Evolutionary conservation across 768 basidiomycete species (phyloP), one percentile per base, ranked within the genome.

Genomic region (Pholiota microspora): DNA sequence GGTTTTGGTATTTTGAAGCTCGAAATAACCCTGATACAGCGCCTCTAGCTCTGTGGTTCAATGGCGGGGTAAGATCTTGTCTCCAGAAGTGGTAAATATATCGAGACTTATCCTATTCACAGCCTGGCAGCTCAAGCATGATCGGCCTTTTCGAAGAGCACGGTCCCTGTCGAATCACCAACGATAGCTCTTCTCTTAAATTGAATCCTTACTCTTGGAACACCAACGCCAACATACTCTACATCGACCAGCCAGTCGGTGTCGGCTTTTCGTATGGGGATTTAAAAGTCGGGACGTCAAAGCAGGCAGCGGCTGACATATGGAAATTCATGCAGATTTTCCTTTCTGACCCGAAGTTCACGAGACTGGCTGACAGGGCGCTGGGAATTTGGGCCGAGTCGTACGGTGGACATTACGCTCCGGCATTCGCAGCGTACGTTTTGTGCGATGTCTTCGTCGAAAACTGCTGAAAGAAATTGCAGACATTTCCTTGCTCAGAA

Each of bases 331-430:
- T 87, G 60, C 84, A 86, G 68, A 81, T 86, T 15, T 85, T 82
- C 67, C 72, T 87, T 48, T 63, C 70, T 0, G 83, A 87, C 60
- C 61, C 73, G 3, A 75, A 77, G 55, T 87, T 85, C 59, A 61
- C 77, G 36, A 75, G 78, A 49, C 78, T 75, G 44, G 67, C 73
- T 34, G 58, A 60, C 18, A 74, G 70, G 50, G 73, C 77, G 2
- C 73, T 86, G 48, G 84, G 79, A 1, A 68, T 86, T 46, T 87
- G 85, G 85, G 83, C 83, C 0, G 84, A 85, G 65, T 85, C 82
- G 72, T 81, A 86, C 59, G 86, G 86, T 36, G 85, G 86, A 1
- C 86, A 88, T 59, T 88, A 85, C 63, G 86, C 82, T 1, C 86
- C 86, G 0, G 75, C 78, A 31, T 88, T 88, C 56, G 85, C 86